phyloP scores from a whole-genome alignment of 2,329 filamentous ascomycete species.

The Ascochyta fabae region DNA sequence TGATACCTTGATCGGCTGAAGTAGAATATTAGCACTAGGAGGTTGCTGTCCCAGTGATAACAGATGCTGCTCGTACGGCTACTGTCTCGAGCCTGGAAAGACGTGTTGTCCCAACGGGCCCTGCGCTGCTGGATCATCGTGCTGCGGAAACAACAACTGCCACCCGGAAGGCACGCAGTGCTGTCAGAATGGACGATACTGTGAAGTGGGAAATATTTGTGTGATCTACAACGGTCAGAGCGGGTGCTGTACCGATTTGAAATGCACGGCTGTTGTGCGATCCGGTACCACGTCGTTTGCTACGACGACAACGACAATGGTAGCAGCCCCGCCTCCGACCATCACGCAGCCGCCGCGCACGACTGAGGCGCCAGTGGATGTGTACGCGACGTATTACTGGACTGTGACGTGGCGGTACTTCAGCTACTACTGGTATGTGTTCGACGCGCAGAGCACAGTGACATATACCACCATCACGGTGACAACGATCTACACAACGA shows the following conservation, averaged over 20 bases:
- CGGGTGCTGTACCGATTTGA: constrained; percentile 27
- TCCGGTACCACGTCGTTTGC: constrained; percentile 20
- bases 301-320: constrained; percentile 1
- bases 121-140: constrained; percentile 15
- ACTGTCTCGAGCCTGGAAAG: constrained; percentile 23
- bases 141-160: constrained; percentile 21
- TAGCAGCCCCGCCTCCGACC: not conserved
- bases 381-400: constrained; percentile 22
- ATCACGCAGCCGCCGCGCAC: constrained; percentile 19
- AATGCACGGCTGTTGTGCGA: constrained; percentile 22
- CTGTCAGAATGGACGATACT: constrained; percentile 20
- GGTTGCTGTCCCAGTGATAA: constrained; percentile 18
- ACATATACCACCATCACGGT: constrained; percentile 21
- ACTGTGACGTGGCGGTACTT: constrained; percentile 28
- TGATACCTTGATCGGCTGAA: not conserved
- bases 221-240: constrained; percentile 14
- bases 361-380: constrained; percentile 8
- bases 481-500: constrained; percentile 26
- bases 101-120: constrained; percentile 23
- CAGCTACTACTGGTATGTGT: constrained; percentile 23
- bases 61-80: constrained; percentile 23
- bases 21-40: constrained; percentile 12
- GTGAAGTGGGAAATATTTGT: constrained; percentile 26
- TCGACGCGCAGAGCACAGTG: constrained; percentile 16
- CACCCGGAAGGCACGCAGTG: constrained; percentile 19